Conservation (phyloP, 176 grass and related monocot genomes). For the Cenchrus purpureus region DNA sequence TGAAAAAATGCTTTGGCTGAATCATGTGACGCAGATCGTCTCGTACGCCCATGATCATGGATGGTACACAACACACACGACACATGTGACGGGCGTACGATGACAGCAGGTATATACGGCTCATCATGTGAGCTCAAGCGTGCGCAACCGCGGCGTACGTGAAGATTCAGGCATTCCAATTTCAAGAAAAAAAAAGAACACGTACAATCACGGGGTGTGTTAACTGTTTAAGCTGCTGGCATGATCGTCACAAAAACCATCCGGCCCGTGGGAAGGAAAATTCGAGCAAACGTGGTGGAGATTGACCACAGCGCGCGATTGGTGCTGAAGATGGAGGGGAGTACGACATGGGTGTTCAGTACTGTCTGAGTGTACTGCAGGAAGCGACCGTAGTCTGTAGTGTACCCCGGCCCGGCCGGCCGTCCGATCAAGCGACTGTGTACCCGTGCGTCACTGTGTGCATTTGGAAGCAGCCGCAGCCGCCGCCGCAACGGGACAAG, state of each 20-base stretch:
- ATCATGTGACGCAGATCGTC: slow-evolving; percentile 4
- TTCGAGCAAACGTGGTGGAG: no score
- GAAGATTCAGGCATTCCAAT: no score
- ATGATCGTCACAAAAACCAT: no score
- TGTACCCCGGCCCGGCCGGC: no score
- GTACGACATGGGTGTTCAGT: neutral
- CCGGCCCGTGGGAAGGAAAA: no score
- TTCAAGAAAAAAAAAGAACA: no score
- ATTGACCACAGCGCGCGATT: neutral
- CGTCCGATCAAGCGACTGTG: neutral
- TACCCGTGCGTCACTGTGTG: neutral
- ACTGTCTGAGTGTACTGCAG: neutral
- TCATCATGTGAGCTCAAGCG: neutral
- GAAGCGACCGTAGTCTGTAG: no score
- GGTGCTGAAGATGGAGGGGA: neutral
- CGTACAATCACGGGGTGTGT: no score
- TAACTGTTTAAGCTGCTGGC: no score
- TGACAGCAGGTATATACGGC: neutral
- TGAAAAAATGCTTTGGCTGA: slow-evolving; percentile 1
- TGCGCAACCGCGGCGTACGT: no score
- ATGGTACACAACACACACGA: neutral
- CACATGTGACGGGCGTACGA: neutral
- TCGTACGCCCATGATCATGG: neutral
- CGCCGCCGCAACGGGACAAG: neutral
- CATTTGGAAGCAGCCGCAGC: neutral